Evolutionary conservation across 139 green algal genomes (phyloP), one percentile per base, ranked within the genome.

Genomic region (Chlorella sp.): DNA sequence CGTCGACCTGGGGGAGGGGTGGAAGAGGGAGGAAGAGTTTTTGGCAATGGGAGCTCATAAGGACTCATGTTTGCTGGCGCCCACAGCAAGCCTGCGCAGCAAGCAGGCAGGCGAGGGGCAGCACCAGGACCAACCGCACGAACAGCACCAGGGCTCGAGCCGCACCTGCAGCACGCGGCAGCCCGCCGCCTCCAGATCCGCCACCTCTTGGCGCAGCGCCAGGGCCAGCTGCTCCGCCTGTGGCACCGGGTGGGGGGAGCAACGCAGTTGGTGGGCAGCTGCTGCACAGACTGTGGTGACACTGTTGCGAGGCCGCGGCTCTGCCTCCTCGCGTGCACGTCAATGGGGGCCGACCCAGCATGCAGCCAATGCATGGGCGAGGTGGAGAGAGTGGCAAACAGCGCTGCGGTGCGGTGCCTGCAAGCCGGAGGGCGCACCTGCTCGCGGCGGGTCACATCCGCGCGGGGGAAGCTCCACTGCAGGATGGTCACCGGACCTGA

Each of bases 401-500:
- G n/a, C n/a, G n/a, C n/a, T n/a, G n/a, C n/a, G n/a, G n/a, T n/a
- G n/a, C n/a, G n/a, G n/a, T n/a, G n/a, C n/a, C n/a, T n/a, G n/a
- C n/a, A n/a, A n/a, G n/a, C n/a, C n/a, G n/a, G n/a, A n/a, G n/a
- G n/a, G n/a, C n/a, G n/a, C n/a, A n/a, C n/a, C n/a, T 96, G 94
- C 14, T 82, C 84, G 0, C 51, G 24, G 68, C 95, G 88, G 46
- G 82, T 88, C 76, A 98, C 88, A 89, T 98, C 96, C 78, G 94
- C 93, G 76, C 95, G 92, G 5, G 94, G 93, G 89, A 98, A 98
- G 54, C 90, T 95, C 96, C 96, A 98, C 90, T 98, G 97, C 64
- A 98, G 92, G 41, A 98, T 96, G 69, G 96, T 98, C 20, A 98
- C 93, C 16, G 96, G 96, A 30, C 95, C 94, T 92, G 85, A 46